These are phyloP conservation scores for Cercospora sp. DNA, from an alignment of 2,329 filamentous ascomycete genomes.

Conservation along the genomic window DNA sequence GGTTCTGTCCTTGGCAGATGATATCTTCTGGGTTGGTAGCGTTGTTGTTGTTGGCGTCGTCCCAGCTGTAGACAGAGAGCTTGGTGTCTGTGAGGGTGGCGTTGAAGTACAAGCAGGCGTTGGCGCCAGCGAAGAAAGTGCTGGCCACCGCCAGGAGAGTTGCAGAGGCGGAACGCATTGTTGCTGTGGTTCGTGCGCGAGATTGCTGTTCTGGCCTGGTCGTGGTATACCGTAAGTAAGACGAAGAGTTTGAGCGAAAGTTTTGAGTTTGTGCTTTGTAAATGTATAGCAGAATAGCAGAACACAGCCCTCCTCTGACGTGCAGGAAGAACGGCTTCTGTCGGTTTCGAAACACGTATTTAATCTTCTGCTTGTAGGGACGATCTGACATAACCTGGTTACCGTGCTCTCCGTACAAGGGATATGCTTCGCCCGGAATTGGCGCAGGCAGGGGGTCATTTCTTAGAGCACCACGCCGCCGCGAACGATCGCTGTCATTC, in stretches of 20 bases:
- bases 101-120: constrained; percentile 25
- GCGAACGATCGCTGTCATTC: neutral
- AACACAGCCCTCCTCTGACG: constrained; percentile 10
- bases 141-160: constrained; percentile 13
- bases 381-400: constrained; percentile 1
- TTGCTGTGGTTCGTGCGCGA: constrained; percentile 1
- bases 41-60: constrained; percentile 26
- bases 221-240: neutral
- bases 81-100: constrained; percentile 21
- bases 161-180: constrained; percentile 6
- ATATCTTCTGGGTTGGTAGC: constrained; percentile 22
- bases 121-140: constrained; percentile 15
- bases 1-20: constrained; percentile 18
- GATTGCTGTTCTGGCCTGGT: neutral
- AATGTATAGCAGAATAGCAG: neutral
- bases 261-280: neutral
- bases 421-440: constrained; percentile 9
- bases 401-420: constrained; percentile 11
- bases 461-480: neutral
- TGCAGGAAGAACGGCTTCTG: constrained; percentile 5
- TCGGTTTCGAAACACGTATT: neutral
- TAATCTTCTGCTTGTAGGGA: neutral
- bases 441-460: neutral
- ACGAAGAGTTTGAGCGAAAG: neutral
- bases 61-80: constrained; percentile 24